Base-by-base conservation (phyloP, 768 basidiomycete species). In the Tremella yokohamensis region DNA sequence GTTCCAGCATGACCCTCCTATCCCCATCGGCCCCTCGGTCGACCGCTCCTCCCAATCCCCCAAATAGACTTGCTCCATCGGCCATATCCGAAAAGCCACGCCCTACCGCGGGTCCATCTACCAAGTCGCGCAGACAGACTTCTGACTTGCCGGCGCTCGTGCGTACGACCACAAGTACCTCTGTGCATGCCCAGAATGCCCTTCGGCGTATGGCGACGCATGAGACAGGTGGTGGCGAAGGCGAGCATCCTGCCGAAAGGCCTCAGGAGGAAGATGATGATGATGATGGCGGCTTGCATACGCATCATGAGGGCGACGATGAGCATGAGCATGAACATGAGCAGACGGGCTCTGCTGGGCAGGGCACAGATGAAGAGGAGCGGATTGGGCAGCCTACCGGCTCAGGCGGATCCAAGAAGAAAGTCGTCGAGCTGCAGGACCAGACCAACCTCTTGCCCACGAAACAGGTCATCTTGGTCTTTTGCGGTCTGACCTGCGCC, bases 401-500 rank as follows among this genome's bases (percentile, higher is more conserved):
- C 29, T 4, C 4, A 11, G 29, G 6, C 40, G 40, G 39, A 29
- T 18, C 20, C 44, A 26, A 40, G 53, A 20, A 29, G 38, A 20
- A 40, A 12, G 38, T 24, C 25, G 16, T 13, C 39, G n/a, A 13
- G 20, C 38, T 25, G 42, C 53, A 40, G 51, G 19, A 25, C 39
- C 87, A 89, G 73, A 88, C 87, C 3, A 88, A 89, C 67, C 80
- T 87, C 12, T 79, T 88, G 3, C 87, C 87, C 0, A 82, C 83
- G 70, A 81, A 78, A 56, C 84, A 84, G 71, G 79, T 88, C 42
- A 72, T 88, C 3, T 77, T 82, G 11, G 82, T 87, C 6, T 86
- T 87, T 65, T 68, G 80, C 0, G 83, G 86, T 6, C 79, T 88
- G 12, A 79, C 83, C 0, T 75, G 84, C 0, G 87, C 85, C 47